Evolutionary conservation across 2,329 filamentous ascomycete genomes (phyloP).

Genomic region (Alternaria triticina): DNA sequence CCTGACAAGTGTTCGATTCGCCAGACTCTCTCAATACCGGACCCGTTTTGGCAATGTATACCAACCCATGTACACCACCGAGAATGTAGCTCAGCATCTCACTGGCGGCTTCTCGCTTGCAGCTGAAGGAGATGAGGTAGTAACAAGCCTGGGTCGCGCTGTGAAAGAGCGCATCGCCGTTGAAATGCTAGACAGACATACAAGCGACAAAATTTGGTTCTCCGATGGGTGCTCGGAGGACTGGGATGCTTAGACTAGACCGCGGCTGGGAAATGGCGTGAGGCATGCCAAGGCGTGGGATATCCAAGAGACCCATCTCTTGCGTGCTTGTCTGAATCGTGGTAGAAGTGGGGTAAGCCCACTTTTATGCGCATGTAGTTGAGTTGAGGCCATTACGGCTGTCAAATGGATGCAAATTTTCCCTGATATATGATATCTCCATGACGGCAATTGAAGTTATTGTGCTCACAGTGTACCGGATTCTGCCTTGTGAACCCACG

Average conservation of each 20-base stretch:
- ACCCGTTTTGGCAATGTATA: neutral
- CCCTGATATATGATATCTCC: neutral
- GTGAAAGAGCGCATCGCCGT: neutral
- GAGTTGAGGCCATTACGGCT: neutral
- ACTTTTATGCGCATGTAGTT: neutral
- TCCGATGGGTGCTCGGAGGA: neutral
- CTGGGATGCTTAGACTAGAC: neutral
- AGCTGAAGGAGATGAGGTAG: neutral
- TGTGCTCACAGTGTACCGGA: neutral
- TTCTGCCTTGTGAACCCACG: neutral
- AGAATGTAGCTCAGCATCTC: neutral
- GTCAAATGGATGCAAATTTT: neutral
- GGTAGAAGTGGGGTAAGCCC: neutral
- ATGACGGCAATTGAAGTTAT: neutral
- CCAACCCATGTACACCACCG: neutral
- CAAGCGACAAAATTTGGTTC: neutral
- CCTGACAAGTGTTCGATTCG: neutral
- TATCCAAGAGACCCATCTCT: neutral
- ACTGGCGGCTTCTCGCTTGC: neutral
- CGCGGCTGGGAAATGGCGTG: neutral
- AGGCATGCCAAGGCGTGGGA: conserved; percentile 7
- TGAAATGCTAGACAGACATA: neutral
- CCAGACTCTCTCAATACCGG: neutral
- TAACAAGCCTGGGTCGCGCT: neutral
- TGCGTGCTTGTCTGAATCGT: conserved; percentile 2